phyloP scores from a whole-genome alignment of 768 basidiomycete genomes.

The Amanita inopinata region DNA sequence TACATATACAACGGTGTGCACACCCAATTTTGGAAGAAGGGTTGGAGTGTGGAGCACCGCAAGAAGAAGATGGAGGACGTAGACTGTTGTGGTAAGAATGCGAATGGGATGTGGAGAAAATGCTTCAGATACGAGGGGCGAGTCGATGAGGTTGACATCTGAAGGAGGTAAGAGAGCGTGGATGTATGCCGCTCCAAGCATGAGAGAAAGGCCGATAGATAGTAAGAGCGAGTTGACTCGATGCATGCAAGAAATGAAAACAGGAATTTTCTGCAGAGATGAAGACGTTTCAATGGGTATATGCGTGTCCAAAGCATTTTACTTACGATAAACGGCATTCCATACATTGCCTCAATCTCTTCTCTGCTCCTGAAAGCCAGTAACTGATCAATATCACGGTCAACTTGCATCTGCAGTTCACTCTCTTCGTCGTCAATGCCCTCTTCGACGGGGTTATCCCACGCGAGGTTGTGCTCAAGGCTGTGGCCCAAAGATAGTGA shows the following conservation, averaged over 20 bases:
- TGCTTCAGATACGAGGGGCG: slow-evolving; percentile 7
- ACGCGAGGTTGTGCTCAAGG: not conserved
- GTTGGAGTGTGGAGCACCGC: slow-evolving; percentile 56
- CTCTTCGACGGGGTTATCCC: slow-evolving; percentile 5
- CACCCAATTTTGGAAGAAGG: slow-evolving; percentile 61
- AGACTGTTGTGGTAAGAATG: slow-evolving; percentile 27
- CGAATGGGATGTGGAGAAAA: slow-evolving; percentile 2
- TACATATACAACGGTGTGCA: slow-evolving; percentile 69
- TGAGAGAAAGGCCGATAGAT: slow-evolving; percentile 55
- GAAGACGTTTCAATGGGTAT: slow-evolving; percentile 1
- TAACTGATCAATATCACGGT: slow-evolving; percentile 59
- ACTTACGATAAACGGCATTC: slow-evolving; percentile 70
- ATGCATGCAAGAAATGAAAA: slow-evolving; percentile 70
- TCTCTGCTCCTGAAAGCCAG: slow-evolving; percentile 54
- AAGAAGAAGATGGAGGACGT: slow-evolving; percentile 43
- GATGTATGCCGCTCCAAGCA: slow-evolving; percentile 54
- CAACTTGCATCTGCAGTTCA: slow-evolving; percentile 31
- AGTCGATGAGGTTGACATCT: slow-evolving; percentile 12
- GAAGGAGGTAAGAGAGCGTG: slow-evolving; percentile 26
- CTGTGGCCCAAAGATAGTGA: slow-evolving; percentile 6
- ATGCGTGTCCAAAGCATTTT: not conserved
- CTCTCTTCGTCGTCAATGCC: slow-evolving; percentile 1
- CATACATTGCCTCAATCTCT: slow-evolving; percentile 74
- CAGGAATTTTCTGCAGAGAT: slow-evolving; percentile 55
- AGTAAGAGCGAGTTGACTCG: slow-evolving; percentile 66